Evolutionary conservation across 352 stramenopile genomes (phyloP), one percentile per base, ranked within the genome.

Genomic region (Phytopythium delawarense): DNA sequence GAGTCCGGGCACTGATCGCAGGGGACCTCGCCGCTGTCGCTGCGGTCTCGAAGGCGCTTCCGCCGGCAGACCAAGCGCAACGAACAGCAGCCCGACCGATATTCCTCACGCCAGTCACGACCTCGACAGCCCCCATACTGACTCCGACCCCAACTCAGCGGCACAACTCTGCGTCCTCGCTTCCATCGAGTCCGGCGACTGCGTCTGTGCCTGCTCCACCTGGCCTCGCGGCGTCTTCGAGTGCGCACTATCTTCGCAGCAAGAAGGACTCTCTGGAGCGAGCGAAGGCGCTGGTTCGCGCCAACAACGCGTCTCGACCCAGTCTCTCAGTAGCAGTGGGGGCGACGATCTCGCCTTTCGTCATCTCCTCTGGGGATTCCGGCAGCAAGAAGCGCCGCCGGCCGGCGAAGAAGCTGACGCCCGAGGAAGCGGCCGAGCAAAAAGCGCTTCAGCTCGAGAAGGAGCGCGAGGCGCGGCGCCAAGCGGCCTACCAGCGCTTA

Each of bases 401-500:
- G 7, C 71, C 50, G 18, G 69, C 64, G 35, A 73, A 63, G 40
- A 83, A 78, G 23, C 59, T 60, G 30, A 78, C 57, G 4, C 45
- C 63, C 0, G 66, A 79, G 48, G 69, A 84, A 51, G 54, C 66
- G 21, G 65, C 73, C n/a, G 48, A 59, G 15, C 51, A 63, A 20
- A 61, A 57, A 4, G 59, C 45, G 2, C 44, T 57, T 44, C 62
- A 69, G 35, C 18, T 84, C 7, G 76, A 87, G 48, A 66, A 62
- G 25, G 78, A 91, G 60, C 76, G 77, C 15, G 75, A 91, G 34
- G 61, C 63, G 32, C 64, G 79, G 25, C 67, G 78, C 30, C 71
- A 84, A 57, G 74, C 78, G 30, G 83, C 83, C 7, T 85, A 85
- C 57, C 74, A 88, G 50, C 77, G 83, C 2, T 63, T 92, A 4